phyloP scores from a whole-genome alignment of 2,329 filamentous ascomycete genomes.

The Alternaria incomplexa region DNA sequence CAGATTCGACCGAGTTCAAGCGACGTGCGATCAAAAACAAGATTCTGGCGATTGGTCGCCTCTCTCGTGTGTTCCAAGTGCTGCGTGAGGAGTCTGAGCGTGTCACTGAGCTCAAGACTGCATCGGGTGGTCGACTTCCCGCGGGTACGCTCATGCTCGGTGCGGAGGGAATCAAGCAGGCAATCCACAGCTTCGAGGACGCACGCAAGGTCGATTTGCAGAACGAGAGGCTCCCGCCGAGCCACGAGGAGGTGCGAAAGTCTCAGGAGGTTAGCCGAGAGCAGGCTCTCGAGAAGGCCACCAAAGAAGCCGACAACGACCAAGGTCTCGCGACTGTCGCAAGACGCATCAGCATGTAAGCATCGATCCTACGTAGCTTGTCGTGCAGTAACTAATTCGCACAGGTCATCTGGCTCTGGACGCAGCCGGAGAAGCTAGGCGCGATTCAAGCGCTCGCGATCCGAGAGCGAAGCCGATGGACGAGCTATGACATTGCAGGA shows the following conservation, averaged over 20 bases:
- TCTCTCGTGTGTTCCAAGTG: slow-evolving; percentile 98
- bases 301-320: slow-evolving; percentile 90
- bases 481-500: slow-evolving; percentile 5
- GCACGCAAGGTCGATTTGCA: slow-evolving; percentile 95
- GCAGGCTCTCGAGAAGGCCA: slow-evolving; percentile 84
- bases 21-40: slow-evolving; percentile 99
- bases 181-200: slow-evolving; percentile 95
- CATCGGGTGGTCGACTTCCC: slow-evolving; percentile 87
- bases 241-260: slow-evolving; percentile 86
- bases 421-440: slow-evolving; percentile 42
- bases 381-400: slow-evolving; percentile 16
- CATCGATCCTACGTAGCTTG: slow-evolving; percentile 7
- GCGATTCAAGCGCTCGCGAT: slow-evolving; percentile 25
- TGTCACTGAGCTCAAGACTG: slow-evolving; percentile 97
- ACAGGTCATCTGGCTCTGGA: slow-evolving; percentile 51
- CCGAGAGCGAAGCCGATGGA: slow-evolving; percentile 15
- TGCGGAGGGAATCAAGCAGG: slow-evolving; percentile 97
- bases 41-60: slow-evolving; percentile 93
- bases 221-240: slow-evolving; percentile 93
- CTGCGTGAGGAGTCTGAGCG: slow-evolving; percentile 95
- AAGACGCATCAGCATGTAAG: slow-evolving; percentile 95
- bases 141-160: slow-evolving; percentile 97
- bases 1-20: slow-evolving; percentile 91
- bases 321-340: slow-evolving; percentile 84
- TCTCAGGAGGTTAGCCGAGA: slow-evolving; percentile 81